A percentile compares a stretch with the other conserved stretches of the same genome.
Conservation (phyloP, 306 rosid species). For the Acacia acuminata region DNA sequence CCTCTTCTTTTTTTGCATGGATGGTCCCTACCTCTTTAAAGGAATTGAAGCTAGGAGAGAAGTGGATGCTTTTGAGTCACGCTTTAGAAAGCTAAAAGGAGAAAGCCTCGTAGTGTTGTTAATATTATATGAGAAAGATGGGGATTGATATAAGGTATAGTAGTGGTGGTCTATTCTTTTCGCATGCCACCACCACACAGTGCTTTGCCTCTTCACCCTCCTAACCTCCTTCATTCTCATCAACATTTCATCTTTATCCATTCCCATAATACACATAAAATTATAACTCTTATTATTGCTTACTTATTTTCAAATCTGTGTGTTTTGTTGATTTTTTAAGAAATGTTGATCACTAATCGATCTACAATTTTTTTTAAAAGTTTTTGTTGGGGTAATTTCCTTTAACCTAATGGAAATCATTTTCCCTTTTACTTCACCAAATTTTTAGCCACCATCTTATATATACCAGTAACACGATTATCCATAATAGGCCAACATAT, state of each 20-base stretch:
- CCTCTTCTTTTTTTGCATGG: not conserved
- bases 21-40: constrained; percentile 47
- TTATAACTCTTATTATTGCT: not conserved
- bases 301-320: not conserved
- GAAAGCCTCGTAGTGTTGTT: constrained; percentile 32
- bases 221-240: constrained; percentile 10
- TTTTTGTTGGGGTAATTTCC: not conserved
- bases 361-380: not conserved
- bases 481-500: not conserved
- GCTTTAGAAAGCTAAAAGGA: constrained; percentile 32
- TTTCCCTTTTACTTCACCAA: not conserved
- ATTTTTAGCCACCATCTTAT: not conserved
- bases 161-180: constrained; percentile 49
- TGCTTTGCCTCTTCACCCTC: constrained; percentile 40
- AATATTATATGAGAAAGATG: constrained; percentile 5
- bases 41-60: constrained; percentile 28
- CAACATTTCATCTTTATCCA: not conserved
- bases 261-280: not conserved
- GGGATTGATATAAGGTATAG: constrained; percentile 15
- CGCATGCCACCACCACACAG: constrained; percentile 13
- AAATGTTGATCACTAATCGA: not conserved
- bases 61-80: constrained; percentile 42
- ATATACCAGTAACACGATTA: not conserved
- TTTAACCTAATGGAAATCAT: not conserved
- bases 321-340: not conserved